Evolutionary conservation across 371 early-diverging fungal genomes (phyloP).

Genomic region (Mucor indicus): DNA sequence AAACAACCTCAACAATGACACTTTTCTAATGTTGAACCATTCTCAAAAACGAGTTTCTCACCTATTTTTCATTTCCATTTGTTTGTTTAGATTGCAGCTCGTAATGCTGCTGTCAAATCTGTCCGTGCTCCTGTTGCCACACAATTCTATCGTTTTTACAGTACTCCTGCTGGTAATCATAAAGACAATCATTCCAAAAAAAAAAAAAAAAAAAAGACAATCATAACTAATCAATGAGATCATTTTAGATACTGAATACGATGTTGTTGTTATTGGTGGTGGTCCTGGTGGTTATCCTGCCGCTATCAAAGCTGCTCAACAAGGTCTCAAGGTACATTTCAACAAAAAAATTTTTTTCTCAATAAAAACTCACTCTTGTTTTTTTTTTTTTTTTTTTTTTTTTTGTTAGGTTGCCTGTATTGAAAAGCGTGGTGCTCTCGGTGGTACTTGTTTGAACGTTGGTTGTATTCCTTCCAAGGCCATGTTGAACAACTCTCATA

Average conservation of each 20-base stretch:
- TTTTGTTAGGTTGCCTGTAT: conserved; percentile 86
- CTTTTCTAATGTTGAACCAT: not conserved
- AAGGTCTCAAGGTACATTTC: conserved; percentile 85
- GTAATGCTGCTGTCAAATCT: conserved; percentile 49
- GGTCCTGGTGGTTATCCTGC: conserved; percentile 99
- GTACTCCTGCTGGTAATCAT: conserved; percentile 46
- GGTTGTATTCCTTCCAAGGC: conserved; percentile 99
- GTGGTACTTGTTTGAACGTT: conserved; percentile 98
- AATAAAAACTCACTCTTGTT: not conserved
- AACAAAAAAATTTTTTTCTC: not conserved
- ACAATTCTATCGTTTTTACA: conserved; percentile 59
- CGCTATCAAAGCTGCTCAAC: conserved; percentile 97
- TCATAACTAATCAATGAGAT: not conserved
- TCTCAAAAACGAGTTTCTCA: not conserved
- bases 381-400: not conserved
- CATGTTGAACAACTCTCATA: conserved; percentile 96
- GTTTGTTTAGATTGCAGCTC: conserved; percentile 52
- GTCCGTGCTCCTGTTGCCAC: conserved; percentile 56
- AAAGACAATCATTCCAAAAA: not conserved
- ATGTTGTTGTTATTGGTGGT: conserved; percentile 89
- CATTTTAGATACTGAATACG: conserved; percentile 60
- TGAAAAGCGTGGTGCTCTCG: conserved; percentile 94
- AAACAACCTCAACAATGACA: too few species aligned
- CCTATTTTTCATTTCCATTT: not conserved
- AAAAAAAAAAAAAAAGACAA: not conserved